phyloP scores from a whole-genome alignment of 2,329 filamentous ascomycete species.

The Acrodontium crateriforme region DNA sequence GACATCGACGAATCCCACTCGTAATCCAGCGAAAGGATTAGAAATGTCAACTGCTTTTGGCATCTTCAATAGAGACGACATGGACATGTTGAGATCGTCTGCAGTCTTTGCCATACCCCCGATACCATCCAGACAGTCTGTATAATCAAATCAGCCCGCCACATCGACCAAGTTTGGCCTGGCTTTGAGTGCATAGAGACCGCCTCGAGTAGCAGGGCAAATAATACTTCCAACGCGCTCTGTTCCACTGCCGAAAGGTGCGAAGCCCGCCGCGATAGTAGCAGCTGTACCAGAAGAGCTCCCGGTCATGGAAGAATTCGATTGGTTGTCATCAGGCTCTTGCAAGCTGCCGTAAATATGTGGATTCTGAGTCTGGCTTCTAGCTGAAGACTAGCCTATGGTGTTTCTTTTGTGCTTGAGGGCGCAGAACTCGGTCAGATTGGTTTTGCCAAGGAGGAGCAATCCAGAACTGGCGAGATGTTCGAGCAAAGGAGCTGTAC shows the following conservation, averaged over 20 bases:
- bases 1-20: slow-evolving; percentile 1
- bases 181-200: slow-evolving; percentile 26
- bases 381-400: slow-evolving; percentile 27
- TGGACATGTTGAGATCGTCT: slow-evolving; percentile 3
- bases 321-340: slow-evolving; percentile 2
- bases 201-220: slow-evolving; percentile 26
- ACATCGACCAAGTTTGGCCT: slow-evolving; percentile 2
- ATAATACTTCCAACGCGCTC: slow-evolving; percentile 28
- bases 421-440: slow-evolving; percentile 27
- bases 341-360: slow-evolving; percentile 24
- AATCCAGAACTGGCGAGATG: slow-evolving; percentile 25
- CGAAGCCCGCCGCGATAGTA: slow-evolving; percentile 27
- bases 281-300: slow-evolving; percentile 23
- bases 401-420: slow-evolving; percentile 23
- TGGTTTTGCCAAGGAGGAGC: slow-evolving; percentile 30
- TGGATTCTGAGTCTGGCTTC: slow-evolving; percentile 25
- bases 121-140: slow-evolving; percentile 3
- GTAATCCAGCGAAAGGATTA: slow-evolving; percentile 2
- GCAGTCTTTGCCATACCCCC: slow-evolving; percentile 5
- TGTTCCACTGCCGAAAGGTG: slow-evolving; percentile 24
- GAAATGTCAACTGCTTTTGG: background rate
- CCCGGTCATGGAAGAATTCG: slow-evolving; percentile 23
- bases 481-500: slow-evolving; percentile 26
- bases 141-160: slow-evolving; percentile 1
- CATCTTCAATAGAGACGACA: slow-evolving; percentile 2